Evolutionary conservation across 2,329 filamentous ascomycete genomes (phyloP).

Genomic region (Clarireedia sp.): DNA sequence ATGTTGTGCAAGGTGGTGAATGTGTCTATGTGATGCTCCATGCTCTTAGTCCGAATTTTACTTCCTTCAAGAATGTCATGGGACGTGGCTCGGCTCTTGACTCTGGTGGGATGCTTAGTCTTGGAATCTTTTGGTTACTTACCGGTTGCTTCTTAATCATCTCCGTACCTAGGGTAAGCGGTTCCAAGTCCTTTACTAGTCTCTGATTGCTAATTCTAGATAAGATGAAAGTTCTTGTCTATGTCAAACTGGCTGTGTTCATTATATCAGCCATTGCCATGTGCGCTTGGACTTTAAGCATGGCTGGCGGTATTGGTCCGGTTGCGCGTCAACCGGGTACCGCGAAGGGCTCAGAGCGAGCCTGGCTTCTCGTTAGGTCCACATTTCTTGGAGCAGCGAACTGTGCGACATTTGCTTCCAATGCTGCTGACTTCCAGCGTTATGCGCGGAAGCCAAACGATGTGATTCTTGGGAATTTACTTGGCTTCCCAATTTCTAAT

Average conservation of each 20-base stretch:
- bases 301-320: slow-evolving; percentile 29
- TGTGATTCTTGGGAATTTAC: slow-evolving; percentile 33
- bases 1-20: neutral
- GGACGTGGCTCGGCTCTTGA: slow-evolving; percentile 33
- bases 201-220: slow-evolving; percentile 15
- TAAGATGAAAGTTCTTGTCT: slow-evolving; percentile 29
- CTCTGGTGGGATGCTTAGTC: slow-evolving; percentile 36
- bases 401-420: slow-evolving; percentile 33
- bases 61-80: slow-evolving; percentile 34
- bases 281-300: slow-evolving; percentile 32
- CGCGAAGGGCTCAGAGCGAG: slow-evolving; percentile 28
- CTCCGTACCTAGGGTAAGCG: slow-evolving; percentile 30
- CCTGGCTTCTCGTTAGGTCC: slow-evolving; percentile 34
- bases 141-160: slow-evolving; percentile 34
- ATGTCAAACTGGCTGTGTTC: slow-evolving; percentile 33
- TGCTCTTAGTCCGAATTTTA: slow-evolving; percentile 36
- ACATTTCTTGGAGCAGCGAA: slow-evolving; percentile 32
- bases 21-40: neutral
- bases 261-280: slow-evolving; percentile 33
- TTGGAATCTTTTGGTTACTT: slow-evolving; percentile 35
- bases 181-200: neutral
- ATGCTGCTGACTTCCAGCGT: slow-evolving; percentile 37
- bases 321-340: slow-evolving; percentile 26
- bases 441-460: slow-evolving; percentile 36
- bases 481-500: slow-evolving; percentile 36